A percentile compares a stretch with the other conserved stretches of the same genome.
Conservation (phyloP, 2,329 filamentous ascomycete genomes). For the Fusarium pseudocircinatum region DNA sequence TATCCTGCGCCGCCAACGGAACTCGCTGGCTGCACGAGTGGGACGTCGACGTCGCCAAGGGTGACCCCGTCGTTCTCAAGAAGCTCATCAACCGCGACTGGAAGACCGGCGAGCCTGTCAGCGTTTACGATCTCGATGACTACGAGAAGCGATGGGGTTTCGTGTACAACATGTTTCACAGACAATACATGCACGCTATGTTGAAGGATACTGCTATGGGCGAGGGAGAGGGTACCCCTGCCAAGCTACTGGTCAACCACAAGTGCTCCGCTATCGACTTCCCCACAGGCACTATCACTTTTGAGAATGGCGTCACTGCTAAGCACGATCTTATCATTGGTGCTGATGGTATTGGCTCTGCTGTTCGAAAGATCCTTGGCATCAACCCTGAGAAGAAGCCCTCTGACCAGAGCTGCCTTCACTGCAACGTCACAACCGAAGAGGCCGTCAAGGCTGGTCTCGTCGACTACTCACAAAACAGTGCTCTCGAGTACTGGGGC, state of each 20-base stretch:
- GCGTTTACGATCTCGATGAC: constrained; percentile 70
- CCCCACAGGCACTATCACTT: constrained; percentile 58
- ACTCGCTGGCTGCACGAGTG: constrained; percentile 76
- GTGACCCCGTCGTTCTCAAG: constrained; percentile 71
- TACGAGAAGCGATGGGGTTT: constrained; percentile 73
- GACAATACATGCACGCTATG: constrained; percentile 75
- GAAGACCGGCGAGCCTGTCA: constrained; percentile 73
- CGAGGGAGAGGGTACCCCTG: constrained; percentile 64
- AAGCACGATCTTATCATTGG: constrained; percentile 70
- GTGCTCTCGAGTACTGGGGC: constrained; percentile 76
- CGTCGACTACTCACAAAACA: constrained; percentile 68
- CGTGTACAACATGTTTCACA: constrained; percentile 75
- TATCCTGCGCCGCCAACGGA: constrained; percentile 75
- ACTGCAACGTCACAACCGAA: constrained; percentile 70
- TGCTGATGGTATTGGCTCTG: constrained; percentile 74
- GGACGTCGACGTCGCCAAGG: constrained; percentile 70
- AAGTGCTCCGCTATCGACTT: constrained; percentile 63
- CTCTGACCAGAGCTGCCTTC: constrained; percentile 69
- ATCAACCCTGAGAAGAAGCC: constrained; percentile 68
- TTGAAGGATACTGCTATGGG: constrained; percentile 67
- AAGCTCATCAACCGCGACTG: constrained; percentile 77
- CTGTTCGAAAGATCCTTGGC: constrained; percentile 71
- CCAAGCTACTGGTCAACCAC: constrained; percentile 65
- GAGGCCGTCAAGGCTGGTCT: constrained; percentile 69
- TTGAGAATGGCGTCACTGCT: constrained; percentile 60